These are phyloP conservation scores for Cladosporium sp. DNA, from an alignment of 2,329 filamentous ascomycete species.

Conservation along the genomic window DNA sequence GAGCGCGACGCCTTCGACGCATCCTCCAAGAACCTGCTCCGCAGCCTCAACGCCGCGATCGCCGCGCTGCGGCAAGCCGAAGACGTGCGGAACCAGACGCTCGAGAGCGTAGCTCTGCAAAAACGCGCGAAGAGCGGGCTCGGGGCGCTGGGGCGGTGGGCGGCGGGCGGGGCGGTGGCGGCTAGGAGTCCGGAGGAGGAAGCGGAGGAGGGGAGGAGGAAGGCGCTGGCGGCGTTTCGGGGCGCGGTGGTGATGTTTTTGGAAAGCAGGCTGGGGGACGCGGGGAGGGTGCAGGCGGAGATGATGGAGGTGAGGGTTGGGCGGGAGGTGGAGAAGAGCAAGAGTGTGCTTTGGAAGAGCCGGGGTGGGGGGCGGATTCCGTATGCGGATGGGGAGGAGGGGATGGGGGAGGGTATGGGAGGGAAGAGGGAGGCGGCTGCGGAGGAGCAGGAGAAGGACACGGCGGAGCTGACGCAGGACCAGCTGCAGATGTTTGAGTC, in stretches of 20 bases:
- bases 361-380: slow-evolving; percentile 17
- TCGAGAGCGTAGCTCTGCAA: slow-evolving; percentile 62
- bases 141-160: slow-evolving; percentile 66
- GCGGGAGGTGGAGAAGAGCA: slow-evolving; percentile 81
- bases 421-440: slow-evolving; percentile 22
- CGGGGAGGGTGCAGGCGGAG: slow-evolving; percentile 68
- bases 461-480: slow-evolving; percentile 62
- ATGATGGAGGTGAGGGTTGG: slow-evolving; percentile 91
- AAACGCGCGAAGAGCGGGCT: slow-evolving; percentile 58
- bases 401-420: slow-evolving; percentile 3
- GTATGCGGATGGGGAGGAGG: slow-evolving; percentile 18
- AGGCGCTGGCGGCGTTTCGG: slow-evolving; percentile 62
- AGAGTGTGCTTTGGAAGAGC: slow-evolving; percentile 70
- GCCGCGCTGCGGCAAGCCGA: slow-evolving; percentile 74
- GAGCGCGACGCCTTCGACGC: slow-evolving; percentile 84
- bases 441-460: background rate
- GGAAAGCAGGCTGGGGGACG: slow-evolving; percentile 66
- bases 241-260: slow-evolving; percentile 82
- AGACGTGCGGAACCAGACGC: slow-evolving; percentile 70
- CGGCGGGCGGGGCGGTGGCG: slow-evolving; percentile 43
- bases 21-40: slow-evolving; percentile 76
- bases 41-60: slow-evolving; percentile 78
- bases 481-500: slow-evolving; percentile 90
- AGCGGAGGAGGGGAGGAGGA: slow-evolving; percentile 63
- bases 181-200: slow-evolving; percentile 61